Evolutionary conservation across 2,329 filamentous ascomycete species (phyloP).

Genomic region (Stagonosporopsis rhizophila): DNA sequence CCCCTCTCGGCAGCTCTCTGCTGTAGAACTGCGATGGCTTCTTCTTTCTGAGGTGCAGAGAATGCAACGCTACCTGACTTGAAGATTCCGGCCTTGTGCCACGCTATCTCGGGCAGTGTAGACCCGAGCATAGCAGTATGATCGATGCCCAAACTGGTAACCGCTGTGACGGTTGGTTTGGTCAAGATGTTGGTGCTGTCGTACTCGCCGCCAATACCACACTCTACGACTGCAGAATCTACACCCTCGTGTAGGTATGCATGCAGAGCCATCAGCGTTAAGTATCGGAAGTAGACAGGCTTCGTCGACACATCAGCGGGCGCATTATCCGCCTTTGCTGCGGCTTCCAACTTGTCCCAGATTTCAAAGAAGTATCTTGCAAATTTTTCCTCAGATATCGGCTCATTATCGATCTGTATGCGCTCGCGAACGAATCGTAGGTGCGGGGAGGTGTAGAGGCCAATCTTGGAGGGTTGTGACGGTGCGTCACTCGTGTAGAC

Average conservation of each 20-base stretch:
- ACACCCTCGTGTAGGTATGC: conserved; percentile 80
- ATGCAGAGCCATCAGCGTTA: conserved; percentile 89
- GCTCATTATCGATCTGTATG: conserved; percentile 78
- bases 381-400: conserved; percentile 73
- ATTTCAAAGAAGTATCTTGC: conserved; percentile 81
- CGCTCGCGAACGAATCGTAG: conserved; percentile 83
- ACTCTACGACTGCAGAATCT: conserved; percentile 83
- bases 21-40: conserved; percentile 63
- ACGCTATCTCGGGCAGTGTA: conserved; percentile 82
- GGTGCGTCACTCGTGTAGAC: conserved; percentile 46
- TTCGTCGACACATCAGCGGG: conserved; percentile 66
- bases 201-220: conserved; percentile 91
- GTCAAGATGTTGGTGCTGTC: conserved; percentile 88
- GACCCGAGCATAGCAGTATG: conserved; percentile 81
- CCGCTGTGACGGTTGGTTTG: conserved; percentile 72
- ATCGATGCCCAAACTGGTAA: conserved; percentile 85
- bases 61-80: conserved; percentile 71
- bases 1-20: conserved; percentile 61
- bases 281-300: conserved; percentile 89
- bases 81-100: conserved; percentile 91
- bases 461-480: conserved; percentile 63
- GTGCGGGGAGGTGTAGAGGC: conserved; percentile 87
- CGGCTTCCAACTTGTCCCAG: conserved; percentile 72
- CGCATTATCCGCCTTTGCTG: conserved; percentile 59
- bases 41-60: conserved; percentile 64